Evolutionary conservation across 2,329 filamentous ascomycete species (phyloP).

Genomic region (Cercospora sesami): DNA sequence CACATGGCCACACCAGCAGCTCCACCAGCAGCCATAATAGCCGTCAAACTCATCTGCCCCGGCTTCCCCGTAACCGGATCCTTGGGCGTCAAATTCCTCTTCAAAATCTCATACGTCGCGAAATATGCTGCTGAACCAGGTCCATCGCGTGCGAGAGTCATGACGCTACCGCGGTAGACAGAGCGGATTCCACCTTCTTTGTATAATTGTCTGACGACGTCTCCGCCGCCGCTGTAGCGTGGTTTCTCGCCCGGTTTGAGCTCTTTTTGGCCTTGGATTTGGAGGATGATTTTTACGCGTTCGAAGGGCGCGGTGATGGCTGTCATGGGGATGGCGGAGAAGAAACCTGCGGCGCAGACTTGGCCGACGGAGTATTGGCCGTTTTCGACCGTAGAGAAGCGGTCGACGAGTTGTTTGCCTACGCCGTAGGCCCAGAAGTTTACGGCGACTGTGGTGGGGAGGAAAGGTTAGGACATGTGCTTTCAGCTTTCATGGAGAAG

Average conservation of each 20-base stretch:
- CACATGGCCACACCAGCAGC: conserved; percentile 97
- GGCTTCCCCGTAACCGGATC: conserved; percentile 70
- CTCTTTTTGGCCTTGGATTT: conserved; percentile 90
- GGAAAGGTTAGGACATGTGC: conserved; percentile 21
- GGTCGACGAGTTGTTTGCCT: conserved; percentile 82
- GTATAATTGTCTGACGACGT: conserved; percentile 93
- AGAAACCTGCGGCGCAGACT: conserved; percentile 89
- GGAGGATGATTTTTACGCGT: conserved; percentile 96
- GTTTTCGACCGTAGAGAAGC: conserved; percentile 65
- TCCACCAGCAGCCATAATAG: conserved; percentile 82
- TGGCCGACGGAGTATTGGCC: conserved; percentile 78
- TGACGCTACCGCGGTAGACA: conserved; percentile 86
- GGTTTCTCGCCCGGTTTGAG: conserved; percentile 88
- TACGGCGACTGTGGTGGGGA: conserved; percentile 56
- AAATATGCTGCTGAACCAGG: conserved; percentile 95
- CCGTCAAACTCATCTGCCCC: conserved; percentile 76
- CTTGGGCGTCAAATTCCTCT: conserved; percentile 79
- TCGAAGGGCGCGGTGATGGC: conserved; percentile 98
- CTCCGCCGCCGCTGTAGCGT: conserved; percentile 80
- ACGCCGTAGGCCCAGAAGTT: conserved; percentile 87
- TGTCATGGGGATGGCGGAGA: conserved; percentile 97
- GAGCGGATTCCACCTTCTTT: conserved; percentile 83
- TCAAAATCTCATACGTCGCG: conserved; percentile 94
- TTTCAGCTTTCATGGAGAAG: neutral
- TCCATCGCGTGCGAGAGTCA: conserved; percentile 90